Conservation (phyloP, 2,329 filamentous ascomycete genomes). For the Dactylonectria estremocensis region DNA sequence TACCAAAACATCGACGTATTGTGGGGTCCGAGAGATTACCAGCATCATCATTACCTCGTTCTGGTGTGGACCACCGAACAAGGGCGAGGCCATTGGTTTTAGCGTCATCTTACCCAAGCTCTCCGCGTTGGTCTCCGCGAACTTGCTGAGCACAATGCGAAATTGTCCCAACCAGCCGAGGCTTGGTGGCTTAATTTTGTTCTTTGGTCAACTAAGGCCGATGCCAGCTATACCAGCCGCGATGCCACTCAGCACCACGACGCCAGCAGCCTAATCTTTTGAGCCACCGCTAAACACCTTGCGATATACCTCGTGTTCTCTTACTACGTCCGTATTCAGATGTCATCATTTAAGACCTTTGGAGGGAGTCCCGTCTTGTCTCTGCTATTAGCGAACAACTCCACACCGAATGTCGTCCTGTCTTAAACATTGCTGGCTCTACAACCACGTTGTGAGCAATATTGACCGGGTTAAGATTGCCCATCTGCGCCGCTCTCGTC, state of each 20-base stretch:
- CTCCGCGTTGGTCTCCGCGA: constrained; percentile 1
- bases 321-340: neutral
- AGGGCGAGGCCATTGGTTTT: constrained; percentile 38
- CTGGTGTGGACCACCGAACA: constrained; percentile 39
- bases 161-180: constrained; percentile 16
- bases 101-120: constrained; percentile 32
- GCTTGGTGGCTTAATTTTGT: constrained; percentile 22
- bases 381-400: constrained; percentile 39
- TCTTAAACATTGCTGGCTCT: constrained; percentile 35
- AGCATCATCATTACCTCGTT: constrained; percentile 30
- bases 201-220: constrained; percentile 5
- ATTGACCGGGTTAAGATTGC: constrained; percentile 37
- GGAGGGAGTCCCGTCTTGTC: constrained; percentile 31
- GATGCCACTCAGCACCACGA: constrained; percentile 16
- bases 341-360: constrained; percentile 19
- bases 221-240: constrained; percentile 17
- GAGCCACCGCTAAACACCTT: constrained; percentile 9
- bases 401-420: constrained; percentile 34
- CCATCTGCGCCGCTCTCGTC: constrained; percentile 24
- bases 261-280: constrained; percentile 13
- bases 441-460: constrained; percentile 36
- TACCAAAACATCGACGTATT: constrained; percentile 28
- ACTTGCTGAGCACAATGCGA: constrained; percentile 4
- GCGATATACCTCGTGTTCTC: constrained; percentile 4
- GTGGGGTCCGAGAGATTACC: constrained; percentile 44